Percentiles rank a stretch among this genome's conserved stretches.
These are phyloP conservation scores for Castanospermum australe DNA, from an alignment of 306 rosid genomes.

Conservation along the genomic window DNA sequence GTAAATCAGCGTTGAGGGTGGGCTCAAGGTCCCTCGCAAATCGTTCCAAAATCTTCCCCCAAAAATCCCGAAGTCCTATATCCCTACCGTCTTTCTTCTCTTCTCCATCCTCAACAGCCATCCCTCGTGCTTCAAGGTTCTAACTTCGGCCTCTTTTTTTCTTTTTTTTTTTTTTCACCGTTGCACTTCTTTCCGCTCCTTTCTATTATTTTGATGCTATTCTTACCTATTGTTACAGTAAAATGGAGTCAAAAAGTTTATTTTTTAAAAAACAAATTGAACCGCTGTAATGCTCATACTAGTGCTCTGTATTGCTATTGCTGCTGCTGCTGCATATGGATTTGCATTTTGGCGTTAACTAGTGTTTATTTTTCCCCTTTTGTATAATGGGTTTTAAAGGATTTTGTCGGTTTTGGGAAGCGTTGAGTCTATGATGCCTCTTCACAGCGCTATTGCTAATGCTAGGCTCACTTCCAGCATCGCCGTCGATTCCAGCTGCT, in stretches of 20 bases:
- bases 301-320: too few species aligned
- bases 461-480: conserved; percentile 86
- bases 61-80: conserved; percentile 31
- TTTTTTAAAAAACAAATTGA: background rate
- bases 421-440: conserved; percentile 80
- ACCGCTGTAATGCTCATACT: background rate
- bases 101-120: conserved; percentile 43
- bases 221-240: background rate
- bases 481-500: conserved; percentile 67
- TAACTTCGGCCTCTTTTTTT: too few species aligned
- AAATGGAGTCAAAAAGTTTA: background rate
- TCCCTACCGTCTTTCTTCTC: conserved; percentile 32
- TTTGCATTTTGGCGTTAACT: background rate
- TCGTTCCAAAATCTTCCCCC: conserved; percentile 48
- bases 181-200: background rate
- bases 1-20: conserved; percentile 65
- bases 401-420: conserved; percentile 61
- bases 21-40: conserved; percentile 50
- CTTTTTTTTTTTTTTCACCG: background rate
- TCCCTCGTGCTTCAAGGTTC: conserved; percentile 66
- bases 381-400: conserved; percentile 32
- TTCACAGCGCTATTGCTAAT: conserved; percentile 77
- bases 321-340: background rate
- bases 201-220: background rate
- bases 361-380: background rate